Conservation (phyloP, 495 filamentous ascomycete species). For the Saxispiralis lemnorum region DNA sequence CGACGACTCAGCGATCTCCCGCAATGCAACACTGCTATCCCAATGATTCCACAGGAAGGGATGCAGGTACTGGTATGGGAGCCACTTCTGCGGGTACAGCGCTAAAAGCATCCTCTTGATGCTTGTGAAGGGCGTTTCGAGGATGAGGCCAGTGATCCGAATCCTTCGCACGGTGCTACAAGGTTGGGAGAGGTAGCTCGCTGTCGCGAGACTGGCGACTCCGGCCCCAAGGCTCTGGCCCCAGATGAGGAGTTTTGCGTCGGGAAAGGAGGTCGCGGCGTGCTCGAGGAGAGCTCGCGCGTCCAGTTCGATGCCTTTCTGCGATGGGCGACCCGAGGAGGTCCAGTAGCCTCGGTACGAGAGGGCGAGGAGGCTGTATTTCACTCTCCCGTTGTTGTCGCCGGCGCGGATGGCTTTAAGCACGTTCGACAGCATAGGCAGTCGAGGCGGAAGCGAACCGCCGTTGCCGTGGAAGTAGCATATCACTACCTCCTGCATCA, state of each 20-base stretch:
- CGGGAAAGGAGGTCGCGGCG: neutral
- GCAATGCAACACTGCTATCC: slow-evolving; percentile 28
- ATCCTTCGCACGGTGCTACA: neutral
- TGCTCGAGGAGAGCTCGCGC: slow-evolving; percentile 11
- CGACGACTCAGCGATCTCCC: slow-evolving; percentile 19
- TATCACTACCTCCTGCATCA: neutral
- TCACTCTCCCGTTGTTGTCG: slow-evolving; percentile 1
- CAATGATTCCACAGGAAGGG: slow-evolving; percentile 38
- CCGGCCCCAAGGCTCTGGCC: slow-evolving; percentile 59
- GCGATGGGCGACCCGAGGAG: slow-evolving; percentile 48
- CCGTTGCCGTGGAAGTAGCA: slow-evolving; percentile 33
- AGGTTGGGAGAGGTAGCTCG: slow-evolving; percentile 32
- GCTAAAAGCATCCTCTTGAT: slow-evolving; percentile 54
- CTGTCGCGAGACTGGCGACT: slow-evolving; percentile 35
- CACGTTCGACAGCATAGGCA: slow-evolving; percentile 46
- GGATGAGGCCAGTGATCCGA: slow-evolving; percentile 29
- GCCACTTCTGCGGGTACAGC: slow-evolving; percentile 67
- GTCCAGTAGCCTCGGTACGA: slow-evolving; percentile 72
- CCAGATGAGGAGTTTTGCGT: slow-evolving; percentile 43
- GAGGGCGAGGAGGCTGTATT: slow-evolving; percentile 43
- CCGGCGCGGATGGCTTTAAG: slow-evolving; percentile 14
- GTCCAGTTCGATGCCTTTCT: slow-evolving; percentile 39
- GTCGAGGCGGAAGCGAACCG: slow-evolving; percentile 48
- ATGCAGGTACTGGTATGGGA: slow-evolving; percentile 51
- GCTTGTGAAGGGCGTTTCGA: slow-evolving; percentile 64